phyloP scores from a whole-genome alignment of 1,284 basidiomycete genomes.

The Malassezia yamatoensis region DNA sequence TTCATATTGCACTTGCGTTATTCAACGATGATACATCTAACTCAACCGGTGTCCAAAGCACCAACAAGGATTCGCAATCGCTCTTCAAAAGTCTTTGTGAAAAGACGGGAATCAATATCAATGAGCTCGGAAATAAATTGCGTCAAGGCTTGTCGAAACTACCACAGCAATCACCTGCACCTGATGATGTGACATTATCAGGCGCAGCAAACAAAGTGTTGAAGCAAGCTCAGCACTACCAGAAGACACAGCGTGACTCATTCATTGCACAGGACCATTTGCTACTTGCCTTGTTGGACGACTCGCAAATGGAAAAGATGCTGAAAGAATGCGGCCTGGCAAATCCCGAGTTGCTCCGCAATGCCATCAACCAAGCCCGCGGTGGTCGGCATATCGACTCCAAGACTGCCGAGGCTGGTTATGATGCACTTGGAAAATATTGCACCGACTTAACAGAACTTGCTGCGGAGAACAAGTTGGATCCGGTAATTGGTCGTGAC shows the following conservation, averaged over 20 bases:
- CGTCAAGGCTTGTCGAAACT: constrained; percentile 36
- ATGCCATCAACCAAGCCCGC: constrained; percentile 66
- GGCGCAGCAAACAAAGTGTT: constrained; percentile 33
- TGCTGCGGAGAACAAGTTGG: constrained; percentile 52
- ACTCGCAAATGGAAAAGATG: constrained; percentile 57
- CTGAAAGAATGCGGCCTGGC: constrained; percentile 68
- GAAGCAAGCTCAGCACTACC: constrained; percentile 35
- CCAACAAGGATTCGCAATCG: constrained; percentile 50
- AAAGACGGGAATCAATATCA: constrained; percentile 64
- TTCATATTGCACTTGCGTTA: constrained; percentile 65
- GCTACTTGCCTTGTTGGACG: constrained; percentile 65
- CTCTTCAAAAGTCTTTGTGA: constrained; percentile 66
- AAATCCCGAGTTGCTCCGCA: constrained; percentile 61
- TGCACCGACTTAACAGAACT: constrained; percentile 55
- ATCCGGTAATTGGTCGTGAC: constrained; percentile 54
- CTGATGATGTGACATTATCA: constrained; percentile 38
- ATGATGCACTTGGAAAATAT: constrained; percentile 49
- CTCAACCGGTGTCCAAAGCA: constrained; percentile 30
- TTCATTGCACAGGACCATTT: constrained; percentile 85
- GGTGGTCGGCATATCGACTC: constrained; percentile 73
- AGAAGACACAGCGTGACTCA: constrained; percentile 60
- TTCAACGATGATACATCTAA: constrained; percentile 52
- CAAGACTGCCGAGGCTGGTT: constrained; percentile 55
- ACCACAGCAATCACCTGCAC: constrained; percentile 39
- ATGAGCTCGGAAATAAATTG: constrained; percentile 31